Evolutionary conservation across 495 filamentous ascomycete species (phyloP), one percentile per base, ranked within the genome.

Genomic region (Diplogelasinospora grovesii): DNA sequence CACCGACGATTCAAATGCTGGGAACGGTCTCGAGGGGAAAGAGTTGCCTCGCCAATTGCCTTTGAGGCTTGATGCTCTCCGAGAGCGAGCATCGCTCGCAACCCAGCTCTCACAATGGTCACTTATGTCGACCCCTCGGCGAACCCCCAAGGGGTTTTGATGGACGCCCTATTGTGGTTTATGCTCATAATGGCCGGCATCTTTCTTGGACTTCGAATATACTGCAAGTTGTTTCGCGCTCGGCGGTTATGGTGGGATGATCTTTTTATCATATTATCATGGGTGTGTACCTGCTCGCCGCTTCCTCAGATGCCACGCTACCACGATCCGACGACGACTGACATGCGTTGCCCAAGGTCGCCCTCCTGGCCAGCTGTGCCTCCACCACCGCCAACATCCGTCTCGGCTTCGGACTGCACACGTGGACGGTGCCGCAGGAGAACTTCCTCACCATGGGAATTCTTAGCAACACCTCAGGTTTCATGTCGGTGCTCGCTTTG

Each of bases 401-500:
- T 8, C 41, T 48, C 1, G 55, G 53, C 21, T 51, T 52, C 19
- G 55, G 55, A 1, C 40, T 31, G 4, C 49, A 41, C 6, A 8
- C 11, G 3, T 2, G 5, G 3, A 29, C 50, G 7, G 19, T 60
- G 1, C 46, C 43, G 1, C 3, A 29, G 8, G 43, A 50, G 20
- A 56, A 58, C 36, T 3, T 50, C 18, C 0, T 14, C 0, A 16
- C 19, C 2, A 25, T 60, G 20, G 28, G 36, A 21, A 27, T 60
- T 33, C 20, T 47, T 22, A 46, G 48, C 36, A 48, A 39, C 32
- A 24, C 53, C 9, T 41, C 38, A 4, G 58, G 49, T 20, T 52
- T 52, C 26, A 31, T 47, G 13, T 47, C 50, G 4, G 24, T 58
- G 14, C 38, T 59, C 11, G 49, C 53, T 1, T 49, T 49, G 4